phyloP scores from a whole-genome alignment of 768 basidiomycete species.

The Phylloporus sp. region DNA sequence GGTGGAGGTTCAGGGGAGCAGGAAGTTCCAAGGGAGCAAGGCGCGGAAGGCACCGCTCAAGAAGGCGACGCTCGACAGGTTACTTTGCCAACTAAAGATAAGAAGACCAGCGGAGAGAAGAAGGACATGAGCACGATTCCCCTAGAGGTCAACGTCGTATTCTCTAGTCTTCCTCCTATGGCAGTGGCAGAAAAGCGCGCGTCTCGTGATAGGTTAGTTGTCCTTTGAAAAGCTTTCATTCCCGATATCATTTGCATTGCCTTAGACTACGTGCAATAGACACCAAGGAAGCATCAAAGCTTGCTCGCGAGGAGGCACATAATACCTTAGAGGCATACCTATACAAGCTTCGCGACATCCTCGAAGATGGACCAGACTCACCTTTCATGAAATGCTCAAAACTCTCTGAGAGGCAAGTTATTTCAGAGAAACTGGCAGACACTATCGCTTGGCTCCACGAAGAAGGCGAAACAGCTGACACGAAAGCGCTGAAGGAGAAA shows the following conservation, averaged over 20 bases:
- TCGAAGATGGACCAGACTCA: constrained; percentile 59
- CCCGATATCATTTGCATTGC: constrained; percentile 2
- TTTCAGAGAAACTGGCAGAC: constrained; percentile 64
- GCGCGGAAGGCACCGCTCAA: constrained; percentile 12
- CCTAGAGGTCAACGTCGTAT: constrained; percentile 57
- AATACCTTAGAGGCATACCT: constrained; percentile 90
- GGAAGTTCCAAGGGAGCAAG: constrained; percentile 29
- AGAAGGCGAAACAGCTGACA: constrained; percentile 77
- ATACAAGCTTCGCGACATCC: constrained; percentile 83
- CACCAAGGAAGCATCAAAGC: constrained; percentile 68
- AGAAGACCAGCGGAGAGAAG: constrained; percentile 35
- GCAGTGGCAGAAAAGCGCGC: constrained; percentile 68
- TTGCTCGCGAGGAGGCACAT: constrained; percentile 79
- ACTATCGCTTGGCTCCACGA: constrained; percentile 81
- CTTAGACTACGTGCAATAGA: constrained; percentile 76
- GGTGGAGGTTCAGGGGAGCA: constrained; percentile 48
- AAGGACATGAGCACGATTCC: constrained; percentile 55
- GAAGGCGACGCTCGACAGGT: constrained; percentile 32
- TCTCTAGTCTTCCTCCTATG: constrained; percentile 68
- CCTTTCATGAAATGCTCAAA: constrained; percentile 87
- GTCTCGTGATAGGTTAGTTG: constrained; percentile 63
- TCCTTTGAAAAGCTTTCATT: not conserved
- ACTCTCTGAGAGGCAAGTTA: constrained; percentile 57
- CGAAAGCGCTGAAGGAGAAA: constrained; percentile 66
- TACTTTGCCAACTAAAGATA: constrained; percentile 29